Percentiles rank a stretch among this genome's conserved stretches.
These are phyloP conservation scores for Pholiota conissans DNA, from an alignment of 768 basidiomycete species.

Conservation along the genomic window DNA sequence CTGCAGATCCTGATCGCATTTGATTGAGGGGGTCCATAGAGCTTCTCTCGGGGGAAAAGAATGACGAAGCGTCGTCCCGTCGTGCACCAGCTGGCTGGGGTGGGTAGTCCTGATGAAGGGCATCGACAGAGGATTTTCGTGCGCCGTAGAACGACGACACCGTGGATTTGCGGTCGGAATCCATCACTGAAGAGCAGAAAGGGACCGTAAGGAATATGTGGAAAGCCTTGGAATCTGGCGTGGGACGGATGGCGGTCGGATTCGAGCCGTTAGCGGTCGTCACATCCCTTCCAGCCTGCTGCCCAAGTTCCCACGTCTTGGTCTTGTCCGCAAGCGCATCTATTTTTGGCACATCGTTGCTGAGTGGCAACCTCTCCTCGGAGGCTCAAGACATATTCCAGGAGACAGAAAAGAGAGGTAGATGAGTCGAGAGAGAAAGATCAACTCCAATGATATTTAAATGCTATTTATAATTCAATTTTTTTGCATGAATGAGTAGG, in stretches of 20 bases:
- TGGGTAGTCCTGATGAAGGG: constrained; percentile 54
- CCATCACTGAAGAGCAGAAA: constrained; percentile 43
- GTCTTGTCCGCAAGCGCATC: neutral
- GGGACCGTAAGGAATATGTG: neutral
- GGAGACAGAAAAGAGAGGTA: no score
- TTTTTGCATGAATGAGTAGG: no score
- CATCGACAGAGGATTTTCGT: constrained; percentile 60
- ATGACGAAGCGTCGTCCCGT: constrained; percentile 71
- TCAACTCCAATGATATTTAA: no score
- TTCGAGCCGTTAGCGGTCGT: neutral
- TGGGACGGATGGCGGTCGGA: neutral
- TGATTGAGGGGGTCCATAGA: constrained; percentile 51
- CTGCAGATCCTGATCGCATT: constrained; percentile 46
- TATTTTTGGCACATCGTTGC: neutral
- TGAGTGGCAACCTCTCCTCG: neutral
- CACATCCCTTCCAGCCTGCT: neutral
- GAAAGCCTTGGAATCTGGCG: neutral
- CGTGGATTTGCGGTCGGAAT: constrained; percentile 74
- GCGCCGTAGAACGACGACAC: constrained; percentile 81
- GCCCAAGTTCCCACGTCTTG: neutral
- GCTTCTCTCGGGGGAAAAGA: constrained; percentile 51
- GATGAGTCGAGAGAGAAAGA: no score
- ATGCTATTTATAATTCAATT: no score
- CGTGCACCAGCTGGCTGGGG: constrained; percentile 34
- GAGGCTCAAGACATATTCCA: no score